These are phyloP conservation scores for Russula abietina DNA, from an alignment of 768 basidiomycete species.

Conservation along the genomic window DNA sequence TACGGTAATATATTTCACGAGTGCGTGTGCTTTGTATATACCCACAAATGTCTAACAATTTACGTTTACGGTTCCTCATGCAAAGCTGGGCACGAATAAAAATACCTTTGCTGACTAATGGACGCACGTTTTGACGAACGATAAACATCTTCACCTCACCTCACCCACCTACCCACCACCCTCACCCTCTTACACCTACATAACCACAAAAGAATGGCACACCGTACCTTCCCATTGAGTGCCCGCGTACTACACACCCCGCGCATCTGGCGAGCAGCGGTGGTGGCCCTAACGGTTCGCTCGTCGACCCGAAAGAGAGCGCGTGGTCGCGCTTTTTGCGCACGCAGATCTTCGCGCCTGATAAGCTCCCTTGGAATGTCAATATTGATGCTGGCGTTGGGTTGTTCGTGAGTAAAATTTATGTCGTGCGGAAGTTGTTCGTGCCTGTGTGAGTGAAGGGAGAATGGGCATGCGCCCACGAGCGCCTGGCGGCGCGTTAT, in stretches of 20 bases:
- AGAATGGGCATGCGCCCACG: too few species aligned
- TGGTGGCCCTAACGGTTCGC: slow-evolving; percentile 28
- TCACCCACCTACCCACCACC: too few species aligned
- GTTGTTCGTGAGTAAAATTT: slow-evolving; percentile 65
- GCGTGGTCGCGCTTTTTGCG: slow-evolving; percentile 49
- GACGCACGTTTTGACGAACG: not conserved
- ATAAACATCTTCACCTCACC: not conserved
- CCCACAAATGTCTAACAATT: not conserved
- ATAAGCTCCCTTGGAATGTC: slow-evolving; percentile 70
- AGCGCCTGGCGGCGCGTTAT: too few species aligned
- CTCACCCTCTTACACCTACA: not conserved
- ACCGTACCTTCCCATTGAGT: slow-evolving; percentile 50
- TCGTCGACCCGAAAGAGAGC: slow-evolving; percentile 57
- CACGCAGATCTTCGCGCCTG: slow-evolving; percentile 63
- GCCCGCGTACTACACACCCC: slow-evolving; percentile 47
- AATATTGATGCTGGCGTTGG: slow-evolving; percentile 59
- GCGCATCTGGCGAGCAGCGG: slow-evolving; percentile 34
- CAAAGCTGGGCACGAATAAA: not conserved
- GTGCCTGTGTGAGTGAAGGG: slow-evolving; percentile 46
- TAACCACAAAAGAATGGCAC: slow-evolving; percentile 47
- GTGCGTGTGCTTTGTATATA: not conserved
- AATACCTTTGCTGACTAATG: slow-evolving; percentile 4
- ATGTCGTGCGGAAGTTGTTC: slow-evolving; percentile 62
- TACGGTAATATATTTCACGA: not conserved
- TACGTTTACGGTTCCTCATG: not conserved